Conservation (phyloP, 2,329 filamentous ascomycete genomes). For the Cladophialophora exuberans region DNA sequence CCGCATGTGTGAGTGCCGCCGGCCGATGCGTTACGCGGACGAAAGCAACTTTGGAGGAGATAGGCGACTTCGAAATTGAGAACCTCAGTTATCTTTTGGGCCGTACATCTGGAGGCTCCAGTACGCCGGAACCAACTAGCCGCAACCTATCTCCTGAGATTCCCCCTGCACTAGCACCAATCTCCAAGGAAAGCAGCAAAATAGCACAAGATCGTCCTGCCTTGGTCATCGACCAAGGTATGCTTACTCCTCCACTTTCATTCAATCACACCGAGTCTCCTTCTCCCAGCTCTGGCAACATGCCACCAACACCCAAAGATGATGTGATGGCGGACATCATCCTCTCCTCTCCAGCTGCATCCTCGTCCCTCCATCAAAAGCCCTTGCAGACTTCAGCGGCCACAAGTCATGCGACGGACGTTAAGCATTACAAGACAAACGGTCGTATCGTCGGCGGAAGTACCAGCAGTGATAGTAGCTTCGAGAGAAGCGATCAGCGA, state of each 20-base stretch:
- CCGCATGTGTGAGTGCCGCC: constrained; percentile 83
- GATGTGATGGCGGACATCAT: constrained; percentile 15
- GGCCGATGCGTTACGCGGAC: constrained; percentile 90
- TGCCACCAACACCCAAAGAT: constrained; percentile 24
- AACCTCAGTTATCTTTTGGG: constrained; percentile 19
- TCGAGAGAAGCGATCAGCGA: constrained; percentile 60
- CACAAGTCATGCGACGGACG: constrained; percentile 9
- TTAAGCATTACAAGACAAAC: constrained; percentile 13
- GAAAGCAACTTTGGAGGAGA: constrained; percentile 80
- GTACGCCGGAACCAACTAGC: constrained; percentile 54
- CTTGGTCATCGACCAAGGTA: constrained; percentile 13
- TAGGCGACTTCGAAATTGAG: constrained; percentile 77
- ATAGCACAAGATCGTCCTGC: constrained; percentile 8
- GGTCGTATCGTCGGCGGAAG: constrained; percentile 45
- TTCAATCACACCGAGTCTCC: constrained; percentile 19
- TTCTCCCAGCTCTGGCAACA: constrained; percentile 17
- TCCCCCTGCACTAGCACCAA: neutral
- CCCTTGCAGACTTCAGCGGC: neutral
- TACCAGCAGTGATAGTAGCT: constrained; percentile 77
- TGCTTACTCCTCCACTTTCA: constrained; percentile 24
- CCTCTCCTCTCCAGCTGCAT: constrained; percentile 16
- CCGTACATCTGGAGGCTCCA: constrained; percentile 23
- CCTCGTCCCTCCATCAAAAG: constrained; percentile 10
- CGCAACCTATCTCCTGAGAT: constrained; percentile 12
- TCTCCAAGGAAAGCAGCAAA: constrained; percentile 1